These are phyloP conservation scores for Plasmodium gallinaceum DNA, from an alignment of 169 alveolate species.

Conservation along the genomic window DNA sequence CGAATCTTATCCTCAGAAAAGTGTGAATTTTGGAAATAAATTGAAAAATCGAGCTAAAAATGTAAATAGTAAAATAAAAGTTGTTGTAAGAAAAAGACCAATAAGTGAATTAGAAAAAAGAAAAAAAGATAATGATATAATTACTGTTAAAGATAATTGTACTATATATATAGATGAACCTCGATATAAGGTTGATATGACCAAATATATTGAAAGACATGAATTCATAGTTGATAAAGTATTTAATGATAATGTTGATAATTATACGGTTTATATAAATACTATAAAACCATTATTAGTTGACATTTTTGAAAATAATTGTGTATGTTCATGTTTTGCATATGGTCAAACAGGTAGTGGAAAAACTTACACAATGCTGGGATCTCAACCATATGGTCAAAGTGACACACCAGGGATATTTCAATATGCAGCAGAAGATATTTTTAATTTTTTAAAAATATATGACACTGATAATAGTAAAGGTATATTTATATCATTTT, in stretches of 20 bases:
- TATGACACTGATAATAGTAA: constrained; percentile 81
- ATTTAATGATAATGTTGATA: constrained; percentile 90
- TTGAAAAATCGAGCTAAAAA: constrained; percentile 25
- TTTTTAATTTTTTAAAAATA: constrained; percentile 88
- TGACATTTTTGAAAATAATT: constrained; percentile 93
- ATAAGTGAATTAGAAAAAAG: constrained; percentile 92
- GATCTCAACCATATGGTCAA: constrained; percentile 87
- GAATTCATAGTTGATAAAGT: constrained; percentile 93
- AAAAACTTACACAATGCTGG: constrained; percentile 98
- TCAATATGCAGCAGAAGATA: constrained; percentile 94
- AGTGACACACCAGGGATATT: constrained; percentile 93
- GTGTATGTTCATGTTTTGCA: constrained; percentile 97
- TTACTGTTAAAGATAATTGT: constrained; percentile 85
- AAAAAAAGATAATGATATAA: constrained; percentile 93
- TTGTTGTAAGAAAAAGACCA: constrained; percentile 96
- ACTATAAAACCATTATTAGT: constrained; percentile 94
- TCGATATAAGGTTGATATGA: constrained; percentile 90
- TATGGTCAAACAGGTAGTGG: constrained; percentile 99
- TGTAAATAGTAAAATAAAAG: constrained; percentile 86
- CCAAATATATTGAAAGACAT: constrained; percentile 94
- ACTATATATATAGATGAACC: constrained; percentile 83
- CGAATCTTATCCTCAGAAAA: constrained; percentile 60
- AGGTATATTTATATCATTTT: constrained; percentile 94
- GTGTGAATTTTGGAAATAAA: constrained; percentile 53
- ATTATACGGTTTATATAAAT: constrained; percentile 90